Conservation (phyloP, 164 flowering plant genomes). For the Tinospora cordifolia region DNA sequence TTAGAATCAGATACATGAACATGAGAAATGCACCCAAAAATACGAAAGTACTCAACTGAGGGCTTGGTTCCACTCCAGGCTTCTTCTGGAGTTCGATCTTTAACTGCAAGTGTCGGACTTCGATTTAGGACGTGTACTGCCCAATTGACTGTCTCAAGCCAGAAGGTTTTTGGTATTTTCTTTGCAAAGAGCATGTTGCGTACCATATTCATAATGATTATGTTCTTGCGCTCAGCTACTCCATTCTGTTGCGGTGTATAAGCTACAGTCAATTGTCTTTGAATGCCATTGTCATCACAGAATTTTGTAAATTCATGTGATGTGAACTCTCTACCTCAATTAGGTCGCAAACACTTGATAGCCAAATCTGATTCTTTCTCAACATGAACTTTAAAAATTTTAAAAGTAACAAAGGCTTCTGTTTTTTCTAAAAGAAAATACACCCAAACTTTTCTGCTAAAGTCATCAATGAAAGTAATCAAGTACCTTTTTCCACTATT, state of each 20-base stretch:
- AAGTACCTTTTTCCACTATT: no score
- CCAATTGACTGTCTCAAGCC: neutral
- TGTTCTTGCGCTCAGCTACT: neutral
- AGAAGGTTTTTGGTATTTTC: neutral
- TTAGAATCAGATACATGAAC: neutral
- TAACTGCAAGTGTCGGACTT: neutral
- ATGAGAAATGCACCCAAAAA: constrained; percentile 6
- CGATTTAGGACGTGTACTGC: neutral
- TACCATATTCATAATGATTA: constrained; percentile 4
- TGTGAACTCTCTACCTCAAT: constrained; percentile 3
- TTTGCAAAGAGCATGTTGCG: neutral
- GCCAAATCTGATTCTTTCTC: no score
- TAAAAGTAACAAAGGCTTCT: no score
- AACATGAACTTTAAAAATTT: no score
- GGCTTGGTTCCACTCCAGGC: neutral
- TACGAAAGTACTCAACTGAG: neutral
- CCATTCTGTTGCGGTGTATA: neutral
- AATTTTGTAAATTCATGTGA: neutral
- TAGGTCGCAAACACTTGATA: neutral
- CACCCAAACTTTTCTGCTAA: no score
- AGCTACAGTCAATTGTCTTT: no score
- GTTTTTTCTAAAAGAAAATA: no score
- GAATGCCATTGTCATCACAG: no score
- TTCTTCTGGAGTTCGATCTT: constrained; percentile 2
- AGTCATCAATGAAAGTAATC: no score